A percentile compares a stretch with the other conserved stretches of the same genome.
Evolutionary conservation across 306 rosid genomes (phyloP).

Genomic region (Casuarina cunninghamiana): DNA sequence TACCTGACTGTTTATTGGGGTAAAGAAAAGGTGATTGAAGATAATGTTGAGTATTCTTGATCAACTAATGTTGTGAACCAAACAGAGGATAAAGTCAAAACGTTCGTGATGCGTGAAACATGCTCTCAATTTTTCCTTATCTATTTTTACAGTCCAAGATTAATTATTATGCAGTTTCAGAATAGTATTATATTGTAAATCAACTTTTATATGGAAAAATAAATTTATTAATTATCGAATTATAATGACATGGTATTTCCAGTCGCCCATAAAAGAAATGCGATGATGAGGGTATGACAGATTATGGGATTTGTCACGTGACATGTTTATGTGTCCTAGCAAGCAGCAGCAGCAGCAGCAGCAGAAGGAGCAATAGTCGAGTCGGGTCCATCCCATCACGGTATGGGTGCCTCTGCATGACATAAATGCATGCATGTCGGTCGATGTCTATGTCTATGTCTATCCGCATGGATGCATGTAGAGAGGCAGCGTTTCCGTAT

Average conservation of each 20-base stretch:
- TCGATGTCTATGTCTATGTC: no score
- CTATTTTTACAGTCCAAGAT: no score
- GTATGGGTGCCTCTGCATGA: background rate
- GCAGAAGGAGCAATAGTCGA: background rate
- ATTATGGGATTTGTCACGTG: no score
- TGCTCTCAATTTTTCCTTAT: constrained; percentile 19
- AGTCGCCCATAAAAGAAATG: no score
- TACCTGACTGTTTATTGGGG: constrained; percentile 20
- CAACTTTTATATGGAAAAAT: no score
- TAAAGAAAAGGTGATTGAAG: constrained; percentile 25
- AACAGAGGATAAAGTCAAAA: constrained; percentile 3
- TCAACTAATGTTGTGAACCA: background rate
- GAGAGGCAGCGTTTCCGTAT: constrained; percentile 31
- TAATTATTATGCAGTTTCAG: no score
- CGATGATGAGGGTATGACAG: no score
- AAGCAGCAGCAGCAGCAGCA: background rate
- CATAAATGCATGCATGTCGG: background rate
- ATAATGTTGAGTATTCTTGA: constrained; percentile 21
- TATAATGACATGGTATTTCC: no score
- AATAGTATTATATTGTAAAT: no score
- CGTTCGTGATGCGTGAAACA: constrained; percentile 21
- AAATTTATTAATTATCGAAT: no score
- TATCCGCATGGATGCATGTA: background rate
- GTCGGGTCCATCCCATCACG: constrained; percentile 4
- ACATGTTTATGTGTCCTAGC: background rate